Evolutionary conservation across 371 early-diverging fungal species (phyloP).

Genomic region (Batrachochytrium dendrobatidis): DNA sequence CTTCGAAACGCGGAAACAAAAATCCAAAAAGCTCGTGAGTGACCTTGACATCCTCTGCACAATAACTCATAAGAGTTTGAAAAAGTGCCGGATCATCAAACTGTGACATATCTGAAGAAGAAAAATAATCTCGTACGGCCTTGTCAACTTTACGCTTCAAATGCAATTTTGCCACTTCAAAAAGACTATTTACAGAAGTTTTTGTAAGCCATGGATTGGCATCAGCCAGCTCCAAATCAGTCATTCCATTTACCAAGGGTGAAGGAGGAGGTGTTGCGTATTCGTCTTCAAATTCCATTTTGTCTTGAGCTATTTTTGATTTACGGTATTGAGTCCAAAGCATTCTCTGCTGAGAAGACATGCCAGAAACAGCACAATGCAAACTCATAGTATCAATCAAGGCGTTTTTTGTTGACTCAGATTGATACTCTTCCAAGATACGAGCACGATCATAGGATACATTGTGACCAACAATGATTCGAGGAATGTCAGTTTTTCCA

Average conservation of each 20-base stretch:
- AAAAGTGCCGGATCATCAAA: constrained; percentile 45
- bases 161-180: constrained; percentile 73
- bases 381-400: constrained; percentile 93
- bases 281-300: too few species aligned
- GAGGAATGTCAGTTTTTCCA: constrained; percentile 15
- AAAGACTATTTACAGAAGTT: constrained; percentile 71
- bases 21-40: constrained; percentile 67
- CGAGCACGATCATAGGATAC: constrained; percentile 88
- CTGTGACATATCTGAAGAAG: constrained; percentile 48
- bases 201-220: background rate
- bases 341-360: constrained; percentile 83
- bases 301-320: too few species aligned
- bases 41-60: constrained; percentile 78
- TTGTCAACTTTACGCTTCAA: constrained; percentile 70
- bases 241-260: too few species aligned
- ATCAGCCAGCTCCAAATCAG: background rate
- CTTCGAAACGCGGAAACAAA: constrained; percentile 62
- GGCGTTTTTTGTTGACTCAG: constrained; percentile 36
- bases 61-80: constrained; percentile 67
- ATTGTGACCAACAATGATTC: constrained; percentile 84
- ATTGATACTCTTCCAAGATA: constrained; percentile 76
- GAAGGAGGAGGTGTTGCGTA: too few species aligned
- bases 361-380: constrained; percentile 84
- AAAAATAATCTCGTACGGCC: constrained; percentile 59
- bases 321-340: constrained; percentile 57